Evolutionary conservation across 441 rosid species (phyloP).

Genomic region (Manihot esculenta): DNA sequence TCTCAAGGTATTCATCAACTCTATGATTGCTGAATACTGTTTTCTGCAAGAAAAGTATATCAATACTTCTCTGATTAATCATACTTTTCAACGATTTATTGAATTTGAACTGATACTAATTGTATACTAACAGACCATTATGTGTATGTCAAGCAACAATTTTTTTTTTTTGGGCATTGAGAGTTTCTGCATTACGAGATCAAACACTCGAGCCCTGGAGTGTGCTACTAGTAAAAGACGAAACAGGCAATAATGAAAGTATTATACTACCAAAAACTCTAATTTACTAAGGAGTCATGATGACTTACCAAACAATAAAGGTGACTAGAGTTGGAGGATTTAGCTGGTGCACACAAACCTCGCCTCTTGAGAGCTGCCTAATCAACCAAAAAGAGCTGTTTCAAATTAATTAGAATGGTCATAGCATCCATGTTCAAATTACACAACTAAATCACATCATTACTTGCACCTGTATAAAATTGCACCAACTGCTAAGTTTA

Average conservation of each 20-base stretch:
- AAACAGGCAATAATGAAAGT: neutral
- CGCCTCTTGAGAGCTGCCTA: neutral
- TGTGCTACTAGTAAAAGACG: neutral
- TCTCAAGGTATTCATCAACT: neutral
- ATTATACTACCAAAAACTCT: neutral
- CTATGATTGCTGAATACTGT: slow-evolving; percentile 11
- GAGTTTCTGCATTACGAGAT: no score
- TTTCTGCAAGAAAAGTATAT: neutral
- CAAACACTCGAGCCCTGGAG: no score
- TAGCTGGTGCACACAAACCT: neutral
- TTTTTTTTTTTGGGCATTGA: no score
- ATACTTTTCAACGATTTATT: no score
- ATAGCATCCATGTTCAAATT: neutral
- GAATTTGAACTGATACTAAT: no score
- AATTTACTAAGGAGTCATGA: neutral
- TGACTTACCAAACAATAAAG: slow-evolving; percentile 1
- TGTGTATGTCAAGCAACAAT: no score
- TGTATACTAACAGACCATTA: no score
- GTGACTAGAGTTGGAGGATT: neutral
- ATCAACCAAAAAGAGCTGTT: neutral
- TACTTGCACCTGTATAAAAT: slow-evolving; percentile 9
- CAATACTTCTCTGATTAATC: neutral
- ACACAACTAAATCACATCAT: slow-evolving; percentile 6
- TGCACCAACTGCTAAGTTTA: slow-evolving; percentile 9
- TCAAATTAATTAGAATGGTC: neutral